Evolutionary conservation across 2,329 filamentous ascomycete species (phyloP), one percentile per base, ranked within the genome.

Genomic region (Cryphonectria carpinicola): DNA sequence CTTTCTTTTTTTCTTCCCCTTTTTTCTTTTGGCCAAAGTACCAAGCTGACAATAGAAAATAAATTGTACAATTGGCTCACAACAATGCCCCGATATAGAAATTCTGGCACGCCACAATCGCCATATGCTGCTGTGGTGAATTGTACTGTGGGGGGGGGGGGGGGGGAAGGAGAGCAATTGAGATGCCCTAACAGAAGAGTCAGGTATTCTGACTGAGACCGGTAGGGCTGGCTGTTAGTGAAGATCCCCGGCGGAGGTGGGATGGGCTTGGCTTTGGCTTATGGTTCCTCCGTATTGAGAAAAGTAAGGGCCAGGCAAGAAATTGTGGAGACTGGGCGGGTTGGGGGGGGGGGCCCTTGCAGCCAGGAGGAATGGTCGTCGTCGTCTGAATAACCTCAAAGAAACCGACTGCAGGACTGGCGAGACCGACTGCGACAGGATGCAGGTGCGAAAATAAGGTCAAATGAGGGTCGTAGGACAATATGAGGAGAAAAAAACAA

Each of bases 401-500:
- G 25, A 17, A 32, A 22, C 67, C 56, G 41, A 49, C 66, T 49
- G 68, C 62, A 62, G 62, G 52, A 49, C 60, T 54, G 66, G 62
- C 43, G 54, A 68, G 54, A 43, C 37, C 32, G 43, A 52, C 56
- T 65, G 43, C 64, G 11, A 54, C n/a, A n/a, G 37, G 68, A 41
- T 70, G 67, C 70, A 65, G 54, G 41, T 37, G 72, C 37, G 66
- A 75, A 79, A 77, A 64, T 10, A 41, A 66, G 68, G 68, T 66
- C 64, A 49, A 65, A 66, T 70, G 76, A 67, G 77, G 77, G 66
- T 73, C 70, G 68, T 74, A 64, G 60, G 64, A 71, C 69, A 67
- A 71, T 72, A 79, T 74, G 39, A 72, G 73, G 35, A 17, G 39
- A 71, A 67, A 75, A 73, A 78, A 74, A 74, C 72, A 76, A 77